phyloP scores from a whole-genome alignment of 371 early-diverging fungal species.

The Zancudomyces culisetae region DNA sequence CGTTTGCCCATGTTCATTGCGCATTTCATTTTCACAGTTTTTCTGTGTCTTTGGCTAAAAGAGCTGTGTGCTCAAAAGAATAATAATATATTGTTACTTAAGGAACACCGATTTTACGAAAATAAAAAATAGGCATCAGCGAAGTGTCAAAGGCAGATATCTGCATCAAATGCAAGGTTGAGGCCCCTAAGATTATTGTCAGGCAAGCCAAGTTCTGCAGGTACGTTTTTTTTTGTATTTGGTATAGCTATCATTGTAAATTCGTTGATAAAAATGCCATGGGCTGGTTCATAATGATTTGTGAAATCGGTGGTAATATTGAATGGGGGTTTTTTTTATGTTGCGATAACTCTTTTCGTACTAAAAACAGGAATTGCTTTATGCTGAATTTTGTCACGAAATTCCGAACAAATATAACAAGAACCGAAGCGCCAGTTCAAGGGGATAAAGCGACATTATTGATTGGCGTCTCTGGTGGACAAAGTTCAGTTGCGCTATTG shows the following conservation, averaged over 20 bases:
- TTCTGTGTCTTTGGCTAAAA: too few species aligned
- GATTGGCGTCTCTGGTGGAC: conserved; percentile 74
- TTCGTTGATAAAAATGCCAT: background rate
- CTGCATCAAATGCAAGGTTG: conserved; percentile 62
- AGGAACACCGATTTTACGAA: too few species aligned
- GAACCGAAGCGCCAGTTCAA: conserved; percentile 19
- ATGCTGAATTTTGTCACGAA: conserved; percentile 37
- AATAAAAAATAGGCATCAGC: too few species aligned
- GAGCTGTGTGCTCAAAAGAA: too few species aligned
- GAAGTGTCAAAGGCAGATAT: conserved; percentile 5
- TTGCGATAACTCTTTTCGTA: background rate
- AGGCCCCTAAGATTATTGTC: conserved; percentile 36
- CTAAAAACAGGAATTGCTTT: conserved; percentile 36
- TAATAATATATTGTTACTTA: too few species aligned
- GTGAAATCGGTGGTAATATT: background rate
- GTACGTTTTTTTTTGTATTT: conserved; percentile 20
- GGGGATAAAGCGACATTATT: conserved; percentile 30
- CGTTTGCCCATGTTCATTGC: too few species aligned
- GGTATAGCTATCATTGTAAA: background rate
- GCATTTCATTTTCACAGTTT: too few species aligned
- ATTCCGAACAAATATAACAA: conserved; percentile 38
- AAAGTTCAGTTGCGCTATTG: conserved; percentile 47
- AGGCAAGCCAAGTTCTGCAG: conserved; percentile 59
- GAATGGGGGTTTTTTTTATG: background rate
- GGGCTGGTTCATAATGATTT: background rate